These are phyloP conservation scores for Teratosphaeria pseudoeucalypti DNA, from an alignment of 2,329 filamentous ascomycete genomes.

Conservation along the genomic window DNA sequence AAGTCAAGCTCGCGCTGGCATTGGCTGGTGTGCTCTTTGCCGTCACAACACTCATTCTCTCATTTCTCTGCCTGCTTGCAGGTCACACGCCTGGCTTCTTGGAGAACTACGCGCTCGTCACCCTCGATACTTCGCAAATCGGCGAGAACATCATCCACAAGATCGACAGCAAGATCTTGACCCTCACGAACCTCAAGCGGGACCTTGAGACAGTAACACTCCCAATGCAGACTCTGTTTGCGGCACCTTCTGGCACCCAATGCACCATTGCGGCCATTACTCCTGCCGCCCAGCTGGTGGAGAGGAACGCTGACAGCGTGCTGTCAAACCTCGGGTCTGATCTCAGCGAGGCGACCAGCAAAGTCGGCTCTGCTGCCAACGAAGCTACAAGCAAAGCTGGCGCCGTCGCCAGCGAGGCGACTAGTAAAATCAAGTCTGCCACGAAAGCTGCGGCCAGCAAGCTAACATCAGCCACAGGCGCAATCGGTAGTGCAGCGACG, in stretches of 20 bases:
- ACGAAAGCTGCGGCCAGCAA: constrained; percentile 14
- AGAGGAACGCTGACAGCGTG: neutral
- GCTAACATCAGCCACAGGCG: constrained; percentile 15
- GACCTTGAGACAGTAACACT: neutral
- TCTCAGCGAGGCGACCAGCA: constrained; percentile 7
- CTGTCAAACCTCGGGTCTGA: constrained; percentile 14
- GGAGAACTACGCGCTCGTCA: constrained; percentile 47
- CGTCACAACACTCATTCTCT: constrained; percentile 46
- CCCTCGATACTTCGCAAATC: constrained; percentile 48
- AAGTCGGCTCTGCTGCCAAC: neutral
- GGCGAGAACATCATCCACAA: constrained; percentile 30
- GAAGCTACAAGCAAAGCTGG: constrained; percentile 5
- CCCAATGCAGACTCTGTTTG: neutral
- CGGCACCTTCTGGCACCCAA: neutral
- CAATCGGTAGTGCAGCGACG: constrained; percentile 22
- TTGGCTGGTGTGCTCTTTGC: constrained; percentile 27
- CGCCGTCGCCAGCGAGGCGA: constrained; percentile 7
- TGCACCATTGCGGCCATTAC: constrained; percentile 1
- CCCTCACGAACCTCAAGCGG: neutral
- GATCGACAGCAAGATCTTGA: constrained; percentile 17
- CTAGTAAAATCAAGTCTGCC: constrained; percentile 13
- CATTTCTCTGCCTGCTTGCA: constrained; percentile 51
- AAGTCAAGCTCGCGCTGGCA: neutral
- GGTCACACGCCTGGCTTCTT: constrained; percentile 47
- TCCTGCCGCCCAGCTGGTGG: constrained; percentile 4